A percentile compares a stretch with the other conserved stretches of the same genome.
Evolutionary conservation across 2,329 filamentous ascomycete genomes (phyloP).

Genomic region (Claviceps sp.): DNA sequence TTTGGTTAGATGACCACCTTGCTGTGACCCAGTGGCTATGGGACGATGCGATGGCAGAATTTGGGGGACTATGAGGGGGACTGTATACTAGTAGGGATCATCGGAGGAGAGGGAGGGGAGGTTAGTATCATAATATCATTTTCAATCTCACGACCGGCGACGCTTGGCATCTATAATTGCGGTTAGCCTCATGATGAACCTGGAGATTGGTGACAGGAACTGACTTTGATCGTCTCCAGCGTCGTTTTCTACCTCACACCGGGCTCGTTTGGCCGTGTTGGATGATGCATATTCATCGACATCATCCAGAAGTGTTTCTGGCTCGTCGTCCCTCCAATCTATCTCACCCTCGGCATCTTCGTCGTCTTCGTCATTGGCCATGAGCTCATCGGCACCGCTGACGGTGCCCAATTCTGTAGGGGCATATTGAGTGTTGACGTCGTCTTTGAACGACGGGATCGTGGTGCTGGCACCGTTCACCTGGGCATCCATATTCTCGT

Average conservation of each 20-base stretch:
- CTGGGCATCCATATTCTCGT: neutral
- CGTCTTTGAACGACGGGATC: constrained; percentile 12
- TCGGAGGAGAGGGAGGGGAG: neutral
- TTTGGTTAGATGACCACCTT: neutral
- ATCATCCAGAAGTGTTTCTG: neutral
- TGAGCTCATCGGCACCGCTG: neutral
- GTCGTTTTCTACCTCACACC: constrained; percentile 8
- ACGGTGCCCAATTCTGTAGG: neutral
- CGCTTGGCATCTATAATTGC: constrained; percentile 9
- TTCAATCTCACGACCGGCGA: constrained; percentile 7
- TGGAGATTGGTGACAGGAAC: neutral
- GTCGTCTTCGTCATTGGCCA: neutral
- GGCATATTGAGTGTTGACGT: constrained; percentile 18
- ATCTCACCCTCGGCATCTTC: constrained; percentile 7
- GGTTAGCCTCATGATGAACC: constrained; percentile 2
- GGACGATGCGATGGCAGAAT: neutral
- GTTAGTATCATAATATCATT: constrained; percentile 3
- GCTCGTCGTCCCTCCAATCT: constrained; percentile 11
- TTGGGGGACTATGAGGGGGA: neutral
- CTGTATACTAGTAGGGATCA: neutral
- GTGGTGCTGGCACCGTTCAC: constrained; percentile 1
- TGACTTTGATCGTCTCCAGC: constrained; percentile 9
- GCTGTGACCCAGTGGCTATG: neutral
- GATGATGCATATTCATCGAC: constrained; percentile 2
- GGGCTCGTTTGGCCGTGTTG: constrained; percentile 8